Evolutionary conservation across 2,329 filamentous ascomycete species (phyloP), one percentile per base, ranked within the genome.

Genomic region (Sporothrix pallida): DNA sequence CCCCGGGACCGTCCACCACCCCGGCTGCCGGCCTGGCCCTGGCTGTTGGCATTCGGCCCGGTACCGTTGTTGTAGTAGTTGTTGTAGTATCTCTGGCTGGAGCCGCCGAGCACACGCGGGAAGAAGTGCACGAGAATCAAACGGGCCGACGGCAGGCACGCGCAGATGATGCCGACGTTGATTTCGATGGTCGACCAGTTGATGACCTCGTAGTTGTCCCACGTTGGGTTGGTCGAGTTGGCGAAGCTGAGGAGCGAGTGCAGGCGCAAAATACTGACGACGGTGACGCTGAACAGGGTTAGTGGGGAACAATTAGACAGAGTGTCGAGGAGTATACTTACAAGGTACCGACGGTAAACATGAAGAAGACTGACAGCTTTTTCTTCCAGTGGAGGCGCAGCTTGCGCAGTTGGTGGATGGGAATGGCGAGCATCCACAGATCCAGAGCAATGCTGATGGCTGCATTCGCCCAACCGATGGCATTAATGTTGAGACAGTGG

Each of bases 371-470:
- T 71, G 83, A 81, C 7, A 84, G n/a, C 79, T 86, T 87, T 79
- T 86, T 86, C 79, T 84, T 84, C 79, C 81, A 83, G 73, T 83
- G 81, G 62, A 86, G 76, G 4, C 83, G 80, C 26, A 87, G 79
- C 1, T 77, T 69, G 37, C 79, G 74, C 5, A 87, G 76, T 73
- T 85, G 82, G 12, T 82, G 81, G n/a, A 87, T 80, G 0, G 88
- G 87, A 3, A 90, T 80, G 0, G 79, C 82, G 20, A 89, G 81
- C 77, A 89, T 85, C 82, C 84, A 85, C 1, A 86, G 12, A 74
- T 90, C 88, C 26, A 87, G 80, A 0, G 79, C 79, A 60, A 90
- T 88, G 74, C 85, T 86, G 71, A 87, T 83, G n/a, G 78, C 83
- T 0, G 87, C 87, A 48, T 87, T 85, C 48, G 84, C 81, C 84